A percentile compares a stretch with the other conserved stretches of the same genome.
phyloP scores from a whole-genome alignment of 805 yeast species.

The Spencermartinsiella europaea region DNA sequence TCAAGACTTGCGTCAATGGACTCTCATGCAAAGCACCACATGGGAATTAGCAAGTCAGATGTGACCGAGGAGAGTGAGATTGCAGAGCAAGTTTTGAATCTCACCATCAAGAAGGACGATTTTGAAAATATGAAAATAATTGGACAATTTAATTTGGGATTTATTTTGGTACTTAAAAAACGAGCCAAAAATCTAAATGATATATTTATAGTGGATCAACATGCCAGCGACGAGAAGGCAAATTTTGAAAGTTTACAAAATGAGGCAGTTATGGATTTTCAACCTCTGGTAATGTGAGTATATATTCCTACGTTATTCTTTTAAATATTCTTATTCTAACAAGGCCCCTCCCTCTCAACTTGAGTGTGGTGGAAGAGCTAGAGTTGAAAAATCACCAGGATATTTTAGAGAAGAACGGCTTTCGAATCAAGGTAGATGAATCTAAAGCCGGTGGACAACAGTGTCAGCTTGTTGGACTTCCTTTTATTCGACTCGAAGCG shows the following conservation, averaged over 20 bases:
- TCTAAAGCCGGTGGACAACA: slow-evolving; percentile 52
- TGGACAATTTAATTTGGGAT: slow-evolving; percentile 96
- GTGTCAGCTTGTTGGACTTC: slow-evolving; percentile 56
- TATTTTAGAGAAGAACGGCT: slow-evolving; percentile 72
- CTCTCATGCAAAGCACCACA: neutral
- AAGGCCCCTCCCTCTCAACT: slow-evolving; percentile 47
- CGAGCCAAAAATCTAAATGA: slow-evolving; percentile 35
- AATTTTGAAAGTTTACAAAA: slow-evolving; percentile 72
- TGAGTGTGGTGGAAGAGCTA: slow-evolving; percentile 76
- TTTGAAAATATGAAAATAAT: slow-evolving; percentile 70
- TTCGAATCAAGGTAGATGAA: slow-evolving; percentile 49
- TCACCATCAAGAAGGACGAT: slow-evolving; percentile 65
- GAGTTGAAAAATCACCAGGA: slow-evolving; percentile 55
- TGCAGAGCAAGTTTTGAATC: slow-evolving; percentile 55
- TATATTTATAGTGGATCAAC: slow-evolving; percentile 89
- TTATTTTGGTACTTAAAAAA: slow-evolving; percentile 63
- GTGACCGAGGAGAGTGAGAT: slow-evolving; percentile 23
- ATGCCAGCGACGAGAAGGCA: slow-evolving; percentile 93
- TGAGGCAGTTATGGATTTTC: slow-evolving; percentile 55
- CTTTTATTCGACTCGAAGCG: slow-evolving; percentile 29
- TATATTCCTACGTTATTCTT: too few relatives aligned
- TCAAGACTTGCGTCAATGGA: neutral
- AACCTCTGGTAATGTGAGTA: slow-evolving; percentile 51
- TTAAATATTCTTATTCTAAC: too few relatives aligned
- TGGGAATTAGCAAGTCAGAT: slow-evolving; percentile 1